Base-by-base conservation (phyloP, 1,139 yeast species). In the Blastobotrys serpentis region DNA sequence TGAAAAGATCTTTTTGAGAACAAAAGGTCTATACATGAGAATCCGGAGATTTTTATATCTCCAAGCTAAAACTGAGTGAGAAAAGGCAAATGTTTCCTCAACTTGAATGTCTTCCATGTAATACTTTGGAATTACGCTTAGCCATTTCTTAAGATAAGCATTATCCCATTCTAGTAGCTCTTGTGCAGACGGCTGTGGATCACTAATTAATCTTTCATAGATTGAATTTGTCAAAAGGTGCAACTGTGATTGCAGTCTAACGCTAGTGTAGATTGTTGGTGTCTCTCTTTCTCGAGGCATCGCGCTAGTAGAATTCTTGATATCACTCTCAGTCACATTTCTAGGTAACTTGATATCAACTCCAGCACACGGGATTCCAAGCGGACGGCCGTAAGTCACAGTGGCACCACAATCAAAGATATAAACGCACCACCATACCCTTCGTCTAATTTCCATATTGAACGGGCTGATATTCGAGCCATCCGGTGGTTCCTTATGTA, bases 361-460 rank as follows among this genome's bases (percentile, higher is more conserved):
- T 34, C 39, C 39, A 17, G 39, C 39, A 34, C 39, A 34, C 4
- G 39, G 39, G n/a, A 34, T 34, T 13, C 39, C 39, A 10, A 34
- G 23, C 16, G 39, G 39, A n/a, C 39, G 39, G 8, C 39, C 39
- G 16, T 34, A 34, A 11, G 39, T 34, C 10, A 34, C 16, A 10
- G 39, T 34, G 4, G 21, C 22, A 5, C 39, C 39, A 34, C 39
- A 34, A 14, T 34, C 39, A 34, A 34, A 34, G 18, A 34, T 34
- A 16, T 34, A 34, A 7, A 34, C 11, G 16, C 39, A 34, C 39
- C 39, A 34, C 39, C 39, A 34, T 14, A 18, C 23, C 8, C 39
- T 16, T 34, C 39, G 5, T 14, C 39, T n/a, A 11, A 34, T 34
- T 18, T 34, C 39, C 16, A 17, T 13, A 13, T 34, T 34, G 39